Evolutionary conservation across 2,329 filamentous ascomycete species (phyloP), one percentile per base, ranked within the genome.

Genomic region (Penicillium sp.): DNA sequence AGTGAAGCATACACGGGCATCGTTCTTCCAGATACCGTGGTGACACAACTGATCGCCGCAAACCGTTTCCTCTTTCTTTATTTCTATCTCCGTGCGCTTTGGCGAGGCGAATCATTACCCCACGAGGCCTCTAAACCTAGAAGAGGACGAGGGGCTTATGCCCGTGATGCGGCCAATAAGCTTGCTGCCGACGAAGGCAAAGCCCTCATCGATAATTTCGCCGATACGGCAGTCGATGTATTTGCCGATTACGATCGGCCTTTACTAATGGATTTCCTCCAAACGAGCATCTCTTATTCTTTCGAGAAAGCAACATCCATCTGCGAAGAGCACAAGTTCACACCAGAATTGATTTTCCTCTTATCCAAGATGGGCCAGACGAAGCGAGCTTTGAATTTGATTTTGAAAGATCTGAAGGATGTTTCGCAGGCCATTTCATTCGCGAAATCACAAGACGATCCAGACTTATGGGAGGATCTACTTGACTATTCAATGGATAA

Each of bases 401-500:
- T 99, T 67, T 95, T 97, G 59, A 91, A 96, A 65, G 87, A 91
- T n/a, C 81, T 99, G 5, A 86, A 87, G 55, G 90, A 99, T 69
- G 92, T 97, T 46, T 88, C 87, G 46, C 91, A 94, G 62, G 94
- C 94, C 8, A 99, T 99, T 62, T 83, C 88, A 1, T 99, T 99
- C 67, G 92, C 91, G 50, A 97, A 97, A 71, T 88, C 92, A 58
- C 91, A 97, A 68, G 87, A 94, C 59, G 92, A 97, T 65, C 86
- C 87, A 0, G 92, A 97, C 63, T 81, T 99, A 0, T 99, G 94
- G 94, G 89, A 96, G 60, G 92, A 97, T 67, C 80, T 99, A 7
- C 83, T 99, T 6, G 86, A 93, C 63, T 97, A 97, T 72, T 93
- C 89, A 57, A 97, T 99, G 94, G 91, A 97, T 75, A 96, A 97